A percentile compares a stretch with the other conserved stretches of the same genome.
These are phyloP conservation scores for Hypoxylon sp. DNA, from an alignment of 2,329 filamentous ascomycete species.

Conservation along the genomic window DNA sequence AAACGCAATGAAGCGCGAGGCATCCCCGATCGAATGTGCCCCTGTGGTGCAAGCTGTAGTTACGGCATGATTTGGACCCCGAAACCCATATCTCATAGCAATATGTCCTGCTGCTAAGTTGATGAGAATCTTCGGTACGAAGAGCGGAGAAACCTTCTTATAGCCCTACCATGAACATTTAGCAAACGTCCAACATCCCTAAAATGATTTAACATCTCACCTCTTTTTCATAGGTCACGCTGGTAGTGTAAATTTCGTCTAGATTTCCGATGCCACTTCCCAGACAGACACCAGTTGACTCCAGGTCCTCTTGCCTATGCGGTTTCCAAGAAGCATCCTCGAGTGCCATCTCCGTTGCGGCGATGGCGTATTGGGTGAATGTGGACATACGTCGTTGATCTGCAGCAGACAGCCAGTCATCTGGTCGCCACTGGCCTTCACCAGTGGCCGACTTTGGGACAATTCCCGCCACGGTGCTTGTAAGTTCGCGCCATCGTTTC, in stretches of 20 bases:
- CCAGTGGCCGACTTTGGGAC: constrained; percentile 73
- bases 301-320: constrained; percentile 70
- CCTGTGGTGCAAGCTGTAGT: constrained; percentile 98
- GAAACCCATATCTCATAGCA: constrained; percentile 90
- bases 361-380: constrained; percentile 93
- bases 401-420: constrained; percentile 67
- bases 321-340: constrained; percentile 84
- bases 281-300: constrained; percentile 89
- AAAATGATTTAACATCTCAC: constrained; percentile 63
- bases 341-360: constrained; percentile 87
- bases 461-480: constrained; percentile 87
- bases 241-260: constrained; percentile 89
- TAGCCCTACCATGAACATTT: constrained; percentile 75
- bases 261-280: constrained; percentile 97
- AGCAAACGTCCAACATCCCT: constrained; percentile 20
- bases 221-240: constrained; percentile 79
- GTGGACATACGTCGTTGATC: constrained; percentile 85
- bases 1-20: constrained; percentile 89
- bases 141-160: constrained; percentile 91
- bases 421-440: constrained; percentile 63
- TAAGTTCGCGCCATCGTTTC: constrained; percentile 76
- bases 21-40: constrained; percentile 94
- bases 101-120: constrained; percentile 96
- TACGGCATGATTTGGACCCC: constrained; percentile 91
- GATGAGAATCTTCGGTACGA: constrained; percentile 92